Evolutionary conservation across 768 basidiomycete genomes (phyloP).

Genomic region (Suillus alpinus): DNA sequence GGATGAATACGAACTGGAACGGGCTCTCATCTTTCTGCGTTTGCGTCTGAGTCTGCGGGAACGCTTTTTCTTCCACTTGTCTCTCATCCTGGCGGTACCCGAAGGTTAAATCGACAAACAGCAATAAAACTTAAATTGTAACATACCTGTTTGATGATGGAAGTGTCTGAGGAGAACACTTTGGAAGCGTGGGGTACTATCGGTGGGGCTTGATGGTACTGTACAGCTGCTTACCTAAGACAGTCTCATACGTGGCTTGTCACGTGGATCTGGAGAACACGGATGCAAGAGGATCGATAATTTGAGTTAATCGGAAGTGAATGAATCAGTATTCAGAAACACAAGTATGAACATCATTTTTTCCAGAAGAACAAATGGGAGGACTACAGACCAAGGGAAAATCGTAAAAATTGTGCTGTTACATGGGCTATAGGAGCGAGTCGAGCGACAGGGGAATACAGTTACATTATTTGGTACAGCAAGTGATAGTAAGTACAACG

Average conservation of each 20-base stretch:
- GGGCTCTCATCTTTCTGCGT: constrained; percentile 94
- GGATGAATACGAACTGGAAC: constrained; percentile 68
- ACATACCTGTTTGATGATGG: constrained; percentile 28
- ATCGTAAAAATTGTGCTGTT: not conserved
- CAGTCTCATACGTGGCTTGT: constrained; percentile 8
- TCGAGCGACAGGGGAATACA: not conserved
- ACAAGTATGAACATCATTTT: not conserved
- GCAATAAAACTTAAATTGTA: not conserved
- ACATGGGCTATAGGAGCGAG: not conserved
- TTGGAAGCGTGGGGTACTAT: constrained; percentile 13
- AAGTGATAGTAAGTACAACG: not conserved
- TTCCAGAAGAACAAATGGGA: not conserved
- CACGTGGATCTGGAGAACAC: too few species aligned
- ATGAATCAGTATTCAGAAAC: not conserved
- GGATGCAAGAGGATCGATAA: too few species aligned
- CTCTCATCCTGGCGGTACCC: constrained; percentile 68
- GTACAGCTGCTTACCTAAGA: constrained; percentile 33
- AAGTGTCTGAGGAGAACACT: constrained; percentile 27
- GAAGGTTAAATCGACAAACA: not conserved
- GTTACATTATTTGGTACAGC: not conserved
- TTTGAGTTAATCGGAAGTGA: too few species aligned
- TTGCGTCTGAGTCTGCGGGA: constrained; percentile 91
- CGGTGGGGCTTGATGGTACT: constrained; percentile 32
- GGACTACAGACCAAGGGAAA: not conserved
- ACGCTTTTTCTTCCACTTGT: constrained; percentile 97